A percentile compares a stretch with the other conserved stretches of the same genome.
phyloP scores from a whole-genome alignment of 2,329 filamentous ascomycete genomes.

The Cercospora sesami region DNA sequence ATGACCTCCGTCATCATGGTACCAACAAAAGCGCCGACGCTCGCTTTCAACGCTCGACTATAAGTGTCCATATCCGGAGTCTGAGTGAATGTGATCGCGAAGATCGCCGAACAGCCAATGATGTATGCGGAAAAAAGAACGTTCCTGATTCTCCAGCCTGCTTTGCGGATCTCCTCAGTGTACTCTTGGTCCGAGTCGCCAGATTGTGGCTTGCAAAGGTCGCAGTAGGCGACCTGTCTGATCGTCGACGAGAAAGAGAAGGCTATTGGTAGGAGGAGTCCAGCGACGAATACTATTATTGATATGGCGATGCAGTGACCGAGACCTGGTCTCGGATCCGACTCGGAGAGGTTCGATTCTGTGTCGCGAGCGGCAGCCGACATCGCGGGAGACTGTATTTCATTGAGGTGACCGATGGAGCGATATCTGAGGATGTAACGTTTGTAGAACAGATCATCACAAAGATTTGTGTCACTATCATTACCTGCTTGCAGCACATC shows the following conservation, averaged over 20 bases:
- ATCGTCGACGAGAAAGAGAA: not conserved
- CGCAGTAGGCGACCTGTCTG: not conserved
- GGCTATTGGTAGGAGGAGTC: not conserved
- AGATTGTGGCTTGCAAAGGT: not conserved
- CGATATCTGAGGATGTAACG: not conserved
- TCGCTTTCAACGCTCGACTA: not conserved
- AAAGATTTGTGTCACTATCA: not conserved
- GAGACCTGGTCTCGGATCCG: not conserved
- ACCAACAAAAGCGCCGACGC: not conserved
- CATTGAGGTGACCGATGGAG: not conserved
- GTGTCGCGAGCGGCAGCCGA: not conserved
- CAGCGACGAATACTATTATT: not conserved
- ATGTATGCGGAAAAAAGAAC: not conserved
- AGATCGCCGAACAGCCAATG: not conserved
- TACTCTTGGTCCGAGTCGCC: not conserved
- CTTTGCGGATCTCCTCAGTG: not conserved
- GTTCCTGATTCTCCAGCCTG: not conserved
- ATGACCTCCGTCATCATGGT: not conserved
- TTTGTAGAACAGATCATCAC: not conserved
- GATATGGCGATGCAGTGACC: not conserved
- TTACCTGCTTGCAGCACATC: not conserved
- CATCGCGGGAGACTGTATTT: not conserved
- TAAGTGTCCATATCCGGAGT: not conserved
- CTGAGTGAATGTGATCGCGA: not conserved
- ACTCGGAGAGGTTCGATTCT: not conserved